Conservation (phyloP, 2,329 filamentous ascomycete genomes). For the Ophiostoma populinum region DNA sequence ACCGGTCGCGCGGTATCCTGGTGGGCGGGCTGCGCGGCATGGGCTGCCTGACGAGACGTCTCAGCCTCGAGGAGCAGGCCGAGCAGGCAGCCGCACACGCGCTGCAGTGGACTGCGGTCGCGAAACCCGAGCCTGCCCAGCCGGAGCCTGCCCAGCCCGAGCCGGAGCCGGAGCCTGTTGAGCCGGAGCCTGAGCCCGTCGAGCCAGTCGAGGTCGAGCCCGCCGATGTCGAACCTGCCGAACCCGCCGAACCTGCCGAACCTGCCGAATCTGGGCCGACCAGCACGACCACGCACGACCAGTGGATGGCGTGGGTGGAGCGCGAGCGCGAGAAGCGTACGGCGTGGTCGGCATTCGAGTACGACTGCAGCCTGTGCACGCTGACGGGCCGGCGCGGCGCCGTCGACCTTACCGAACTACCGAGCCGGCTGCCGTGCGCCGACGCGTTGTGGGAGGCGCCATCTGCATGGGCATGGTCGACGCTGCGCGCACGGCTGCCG, state of each 20-base stretch:
- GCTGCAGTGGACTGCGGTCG: too few species aligned
- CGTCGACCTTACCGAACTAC: constrained; percentile 17
- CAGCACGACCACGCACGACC: not conserved
- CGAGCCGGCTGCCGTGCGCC: constrained; percentile 14
- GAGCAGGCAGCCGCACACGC: constrained; percentile 1
- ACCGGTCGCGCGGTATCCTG: constrained; percentile 15
- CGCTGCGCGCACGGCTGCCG: constrained; percentile 11
- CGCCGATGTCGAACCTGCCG: too few species aligned
- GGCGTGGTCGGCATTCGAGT: constrained; percentile 18
- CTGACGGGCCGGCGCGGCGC: constrained; percentile 16
- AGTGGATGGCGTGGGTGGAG: constrained; percentile 14
- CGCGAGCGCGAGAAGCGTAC: constrained; percentile 14
- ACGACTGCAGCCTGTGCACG: constrained; percentile 18
- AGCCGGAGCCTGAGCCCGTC: too few species aligned
- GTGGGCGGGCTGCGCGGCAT: constrained; percentile 16
- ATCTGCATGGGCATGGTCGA: constrained; percentile 14
- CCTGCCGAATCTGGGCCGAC: too few species aligned
- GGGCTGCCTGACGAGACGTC: constrained; percentile 13
- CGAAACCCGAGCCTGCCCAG: too few species aligned
- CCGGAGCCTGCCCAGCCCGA: too few species aligned
- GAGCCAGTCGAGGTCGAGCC: too few species aligned
- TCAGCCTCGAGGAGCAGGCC: constrained; percentile 4
- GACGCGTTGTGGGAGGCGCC: constrained; percentile 17
- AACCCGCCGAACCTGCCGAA: too few species aligned
- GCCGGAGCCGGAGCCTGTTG: too few species aligned